These are phyloP conservation scores for Kazachstania psychrophila DNA, from an alignment of 805 yeast species.

Conservation along the genomic window DNA sequence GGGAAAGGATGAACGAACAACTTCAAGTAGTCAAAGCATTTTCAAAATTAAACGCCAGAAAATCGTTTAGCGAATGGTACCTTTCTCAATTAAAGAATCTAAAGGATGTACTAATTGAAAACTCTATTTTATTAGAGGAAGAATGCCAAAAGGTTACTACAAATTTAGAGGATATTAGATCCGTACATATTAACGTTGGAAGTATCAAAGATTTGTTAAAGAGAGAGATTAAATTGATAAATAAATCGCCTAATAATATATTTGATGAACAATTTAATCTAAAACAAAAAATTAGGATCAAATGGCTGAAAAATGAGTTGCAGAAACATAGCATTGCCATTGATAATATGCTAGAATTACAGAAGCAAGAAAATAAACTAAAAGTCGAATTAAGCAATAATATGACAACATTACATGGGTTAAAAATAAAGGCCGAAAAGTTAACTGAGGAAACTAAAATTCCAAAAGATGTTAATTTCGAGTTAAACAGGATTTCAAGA, in stretches of 20 bases:
- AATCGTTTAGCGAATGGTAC: constrained; percentile 59
- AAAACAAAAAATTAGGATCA: constrained; percentile 12
- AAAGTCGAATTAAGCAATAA: constrained; percentile 2
- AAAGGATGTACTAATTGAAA: constrained; percentile 26
- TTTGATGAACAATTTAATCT: constrained; percentile 9
- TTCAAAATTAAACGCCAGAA: constrained; percentile 44
- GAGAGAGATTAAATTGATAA: constrained; percentile 17
- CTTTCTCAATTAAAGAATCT: constrained; percentile 41
- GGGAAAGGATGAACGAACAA: constrained; percentile 37
- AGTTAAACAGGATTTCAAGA: constrained; percentile 5
- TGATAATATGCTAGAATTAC: constrained; percentile 6
- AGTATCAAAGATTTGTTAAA: constrained; percentile 12
- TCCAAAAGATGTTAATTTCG: neutral
- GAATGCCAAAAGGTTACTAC: constrained; percentile 17
- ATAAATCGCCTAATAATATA: constrained; percentile 8
- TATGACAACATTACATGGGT: too few species aligned
- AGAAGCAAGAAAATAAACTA: constrained; percentile 3
- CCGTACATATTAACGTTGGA: constrained; percentile 8
- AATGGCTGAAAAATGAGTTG: constrained; percentile 12
- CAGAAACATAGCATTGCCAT: constrained; percentile 7
- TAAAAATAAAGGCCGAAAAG: too few species aligned
- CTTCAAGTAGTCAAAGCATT: constrained; percentile 42
- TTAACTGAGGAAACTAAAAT: too few species aligned
- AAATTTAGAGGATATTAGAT: constrained; percentile 8
- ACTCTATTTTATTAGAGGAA: constrained; percentile 17